Base-by-base conservation (phyloP, 1,139 yeast species). In the Suhomyces bribrorum region DNA sequence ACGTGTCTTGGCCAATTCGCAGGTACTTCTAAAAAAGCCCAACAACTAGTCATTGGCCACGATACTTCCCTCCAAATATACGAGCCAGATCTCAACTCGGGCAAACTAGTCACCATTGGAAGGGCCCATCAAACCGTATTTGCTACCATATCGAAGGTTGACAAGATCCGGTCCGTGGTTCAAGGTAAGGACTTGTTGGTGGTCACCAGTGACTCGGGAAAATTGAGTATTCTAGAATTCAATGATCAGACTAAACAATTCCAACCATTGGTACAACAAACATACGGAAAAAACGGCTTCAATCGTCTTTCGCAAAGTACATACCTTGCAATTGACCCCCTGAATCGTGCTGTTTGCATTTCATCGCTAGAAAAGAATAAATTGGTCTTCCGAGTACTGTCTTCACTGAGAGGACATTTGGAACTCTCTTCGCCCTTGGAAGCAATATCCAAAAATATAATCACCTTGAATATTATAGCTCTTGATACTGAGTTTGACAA, bases 131-230 rank as follows among this genome's bases (percentile, higher is more conserved):
- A 39, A 5, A 8, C 20, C 7, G 54, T 65, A 6, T 84, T 85
- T 62, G 83, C 86, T 1, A 71, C 77, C 11, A 66, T 90, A 7
- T 69, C 89, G 36, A 52, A 67, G 9, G 62, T 87, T 14, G 72
- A 66, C 2, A 64, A 73, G 20, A 64, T 86, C 38, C 70, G 79
- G 16, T 58, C 75, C 9, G 67, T 77, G 0, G 88, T 84, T 0
- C 59, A 78, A 1, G 56, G 66, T 0, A 69, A 68, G 37, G 94
- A 87, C 48, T 66, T 67, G 27, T 49, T 90, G 17, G 75, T 84
- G n/a, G 59, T 88, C 3, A 77, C 94, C 0, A 79, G 95, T 0
- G 97, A 90, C 55, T 78, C 95, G 1, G 97, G 97, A 0, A 78
- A 79, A 40, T 49, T 89, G 14, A 66, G 83, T 0, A 59, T 90